Conservation (phyloP, 805 yeast species). For the Yamadazyma sp. region DNA sequence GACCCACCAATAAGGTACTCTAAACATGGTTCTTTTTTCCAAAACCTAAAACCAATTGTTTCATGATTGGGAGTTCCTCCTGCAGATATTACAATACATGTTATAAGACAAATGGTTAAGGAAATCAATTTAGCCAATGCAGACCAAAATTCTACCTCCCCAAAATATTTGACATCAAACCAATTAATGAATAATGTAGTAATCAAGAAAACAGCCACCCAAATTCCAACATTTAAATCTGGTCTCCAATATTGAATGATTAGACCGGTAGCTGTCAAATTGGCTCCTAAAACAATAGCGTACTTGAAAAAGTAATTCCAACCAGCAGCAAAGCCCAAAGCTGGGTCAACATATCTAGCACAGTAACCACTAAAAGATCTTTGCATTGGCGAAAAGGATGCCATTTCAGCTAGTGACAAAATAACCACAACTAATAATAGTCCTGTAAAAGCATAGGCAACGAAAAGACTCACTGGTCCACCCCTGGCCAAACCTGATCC, state of each 20-base stretch:
- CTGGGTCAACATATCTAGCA: conserved; percentile 56
- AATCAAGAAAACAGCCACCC: conserved; percentile 41
- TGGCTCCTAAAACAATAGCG: conserved; percentile 38
- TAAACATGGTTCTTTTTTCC: conserved; percentile 34
- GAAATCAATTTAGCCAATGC: conserved; percentile 21
- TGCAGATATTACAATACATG: conserved; percentile 18
- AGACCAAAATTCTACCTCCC: conserved; percentile 26
- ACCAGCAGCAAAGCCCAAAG: conserved; percentile 46
- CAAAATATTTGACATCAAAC: conserved; percentile 34
- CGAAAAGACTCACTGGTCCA: conserved; percentile 65
- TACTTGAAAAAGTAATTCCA: conserved; percentile 36
- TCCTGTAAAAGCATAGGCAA: conserved; percentile 69
- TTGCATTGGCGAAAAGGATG: conserved; percentile 61
- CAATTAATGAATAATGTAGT: conserved; percentile 32
- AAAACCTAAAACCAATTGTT: conserved; percentile 32
- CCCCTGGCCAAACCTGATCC: conserved; percentile 67
- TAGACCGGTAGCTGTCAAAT: conserved; percentile 44
- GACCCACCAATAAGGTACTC: conserved; percentile 41
- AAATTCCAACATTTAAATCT: conserved; percentile 41
- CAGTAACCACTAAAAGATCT: conserved; percentile 68
- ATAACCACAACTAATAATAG: conserved; percentile 64
- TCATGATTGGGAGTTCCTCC: conserved; percentile 21
- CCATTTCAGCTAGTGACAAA: conserved; percentile 67
- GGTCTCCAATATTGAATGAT: conserved; percentile 44
- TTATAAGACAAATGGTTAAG: conserved; percentile 18